phyloP scores from a whole-genome alignment of 1,284 basidiomycete species.

The Porogramme epimiltina region DNA sequence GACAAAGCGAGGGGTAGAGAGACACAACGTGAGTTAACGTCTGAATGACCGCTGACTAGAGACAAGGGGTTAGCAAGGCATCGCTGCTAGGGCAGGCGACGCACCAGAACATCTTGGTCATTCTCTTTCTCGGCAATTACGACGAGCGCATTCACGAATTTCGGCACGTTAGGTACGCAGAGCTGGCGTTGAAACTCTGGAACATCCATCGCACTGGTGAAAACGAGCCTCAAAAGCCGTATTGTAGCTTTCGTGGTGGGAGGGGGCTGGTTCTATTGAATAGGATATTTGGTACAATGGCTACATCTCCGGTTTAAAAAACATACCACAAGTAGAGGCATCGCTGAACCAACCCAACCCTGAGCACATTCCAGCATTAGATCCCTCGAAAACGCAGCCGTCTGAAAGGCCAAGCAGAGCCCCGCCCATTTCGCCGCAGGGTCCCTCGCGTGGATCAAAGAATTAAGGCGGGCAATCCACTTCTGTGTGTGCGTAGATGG shows the following conservation, averaged over 20 bases:
- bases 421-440: constrained; percentile 75
- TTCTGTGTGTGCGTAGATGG: constrained; percentile 69
- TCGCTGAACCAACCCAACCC: constrained; percentile 63
- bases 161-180: constrained; percentile 67
- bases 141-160: constrained; percentile 62
- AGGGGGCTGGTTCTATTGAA: constrained; percentile 65
- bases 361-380: constrained; percentile 71
- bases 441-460: constrained; percentile 74
- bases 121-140: constrained; percentile 52
- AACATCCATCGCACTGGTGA: constrained; percentile 55
- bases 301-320: constrained; percentile 38
- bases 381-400: constrained; percentile 54
- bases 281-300: constrained; percentile 21
- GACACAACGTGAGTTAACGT: constrained; percentile 59
- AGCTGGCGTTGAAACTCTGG: constrained; percentile 80
- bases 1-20: constrained; percentile 66
- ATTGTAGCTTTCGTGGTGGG: constrained; percentile 62
- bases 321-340: constrained; percentile 52
- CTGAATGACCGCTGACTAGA: constrained; percentile 52
- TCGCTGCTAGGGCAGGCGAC: not conserved
- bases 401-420: constrained; percentile 68
- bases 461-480: constrained; percentile 70
- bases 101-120: constrained; percentile 56
- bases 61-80: not conserved
- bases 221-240: constrained; percentile 60